These are phyloP conservation scores for Pythium angustatum DNA, from an alignment of 352 stramenopile species.

Conservation along the genomic window DNA sequence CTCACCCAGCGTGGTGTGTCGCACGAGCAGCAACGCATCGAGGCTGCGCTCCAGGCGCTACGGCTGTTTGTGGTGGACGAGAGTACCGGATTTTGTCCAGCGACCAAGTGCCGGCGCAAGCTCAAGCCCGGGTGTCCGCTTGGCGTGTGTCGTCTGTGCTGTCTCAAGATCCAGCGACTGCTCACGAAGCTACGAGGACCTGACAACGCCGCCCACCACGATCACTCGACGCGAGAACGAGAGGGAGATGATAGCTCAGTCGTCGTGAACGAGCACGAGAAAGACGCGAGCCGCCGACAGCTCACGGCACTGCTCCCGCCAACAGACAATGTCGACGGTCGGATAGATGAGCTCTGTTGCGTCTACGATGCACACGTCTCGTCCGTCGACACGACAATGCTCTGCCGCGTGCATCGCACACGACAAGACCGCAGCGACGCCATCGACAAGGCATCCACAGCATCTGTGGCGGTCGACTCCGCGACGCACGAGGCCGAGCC, in stretches of 20 bases:
- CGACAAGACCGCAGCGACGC: slow-evolving; percentile 9
- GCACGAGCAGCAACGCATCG: slow-evolving; percentile 27
- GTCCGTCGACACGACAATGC: background rate
- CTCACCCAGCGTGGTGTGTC: slow-evolving; percentile 27
- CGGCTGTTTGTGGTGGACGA: slow-evolving; percentile 24
- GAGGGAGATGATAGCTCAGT: no score
- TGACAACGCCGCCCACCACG: no score
- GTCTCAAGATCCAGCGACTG: slow-evolving; percentile 46
- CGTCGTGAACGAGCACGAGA: background rate
- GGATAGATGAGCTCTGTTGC: slow-evolving; percentile 20
- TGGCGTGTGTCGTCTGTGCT: slow-evolving; percentile 53
- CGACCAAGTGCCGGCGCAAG: slow-evolving; percentile 43
- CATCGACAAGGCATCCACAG: background rate
- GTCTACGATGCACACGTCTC: no score
- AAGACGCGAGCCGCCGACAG: slow-evolving; percentile 14
- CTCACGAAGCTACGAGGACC: slow-evolving; percentile 19
- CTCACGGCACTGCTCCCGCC: slow-evolving; percentile 31
- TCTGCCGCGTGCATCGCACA: slow-evolving; percentile 40
- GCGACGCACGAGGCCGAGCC: background rate
- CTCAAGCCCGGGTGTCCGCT: slow-evolving; percentile 45
- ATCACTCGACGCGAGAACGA: no score
- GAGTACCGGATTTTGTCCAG: slow-evolving; percentile 33
- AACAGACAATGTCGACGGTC: slow-evolving; percentile 14
- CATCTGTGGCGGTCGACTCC: background rate
- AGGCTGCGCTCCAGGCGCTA: slow-evolving; percentile 36